phyloP scores from a whole-genome alignment of 306 rosid species.

The Trichosanthes truncata region DNA sequence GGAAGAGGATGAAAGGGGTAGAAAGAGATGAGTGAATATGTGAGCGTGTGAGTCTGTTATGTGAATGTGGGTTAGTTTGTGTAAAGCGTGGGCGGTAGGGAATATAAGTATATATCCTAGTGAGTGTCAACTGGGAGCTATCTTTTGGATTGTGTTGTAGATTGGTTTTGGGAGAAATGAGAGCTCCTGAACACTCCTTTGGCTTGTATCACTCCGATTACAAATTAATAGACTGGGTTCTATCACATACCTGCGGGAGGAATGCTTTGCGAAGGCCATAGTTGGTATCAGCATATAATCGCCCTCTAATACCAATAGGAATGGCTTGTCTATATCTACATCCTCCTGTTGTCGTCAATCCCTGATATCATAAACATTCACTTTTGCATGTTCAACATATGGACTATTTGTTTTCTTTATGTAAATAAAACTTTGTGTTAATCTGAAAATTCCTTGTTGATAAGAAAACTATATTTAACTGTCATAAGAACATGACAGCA shows the following conservation, averaged over 20 bases:
- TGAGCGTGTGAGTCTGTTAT: neutral
- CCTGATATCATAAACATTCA: slow-evolving; percentile 30
- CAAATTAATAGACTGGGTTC: neutral
- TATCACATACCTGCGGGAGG: slow-evolving; percentile 64
- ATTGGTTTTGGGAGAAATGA: neutral
- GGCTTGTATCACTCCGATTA: neutral
- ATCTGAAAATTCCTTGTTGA: neutral
- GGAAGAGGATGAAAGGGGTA: neutral
- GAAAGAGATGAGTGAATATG: neutral
- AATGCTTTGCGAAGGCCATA: slow-evolving; percentile 73
- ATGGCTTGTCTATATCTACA: slow-evolving; percentile 89
- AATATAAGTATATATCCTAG: neutral
- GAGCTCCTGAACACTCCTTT: neutral
- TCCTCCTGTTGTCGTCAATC: slow-evolving; percentile 58
- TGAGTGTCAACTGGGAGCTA: neutral
- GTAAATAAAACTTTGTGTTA: neutral
- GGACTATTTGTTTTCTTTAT: neutral
- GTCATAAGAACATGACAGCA: neutral
- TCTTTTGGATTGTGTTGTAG: neutral
- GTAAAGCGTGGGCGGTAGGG: neutral
- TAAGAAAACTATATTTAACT: neutral
- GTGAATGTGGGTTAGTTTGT: neutral
- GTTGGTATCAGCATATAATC: slow-evolving; percentile 57
- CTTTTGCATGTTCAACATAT: neutral
- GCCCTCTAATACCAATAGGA: slow-evolving; percentile 63